Evolutionary conservation across 129 eudicot genomes (phyloP), one percentile per base, ranked within the genome.

Genomic region (Flaveria robusta): DNA sequence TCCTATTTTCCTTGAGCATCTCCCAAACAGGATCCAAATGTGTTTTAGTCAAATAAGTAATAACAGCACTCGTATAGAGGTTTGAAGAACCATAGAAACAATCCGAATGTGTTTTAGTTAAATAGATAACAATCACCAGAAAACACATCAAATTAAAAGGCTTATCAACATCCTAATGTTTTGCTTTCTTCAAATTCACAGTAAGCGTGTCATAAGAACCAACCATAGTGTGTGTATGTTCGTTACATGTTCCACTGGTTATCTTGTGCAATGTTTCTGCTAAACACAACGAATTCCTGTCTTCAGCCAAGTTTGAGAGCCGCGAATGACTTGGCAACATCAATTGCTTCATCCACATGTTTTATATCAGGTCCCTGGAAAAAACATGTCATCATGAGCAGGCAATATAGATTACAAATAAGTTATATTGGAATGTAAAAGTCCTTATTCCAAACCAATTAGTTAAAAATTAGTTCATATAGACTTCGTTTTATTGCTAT

Each of bases 321-420:
- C 1, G 98, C 98, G 71, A 90, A 93, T 49, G 90, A 82, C 56
- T 66, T 76, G 24, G 98, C 98, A 70, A 87, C 83, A 7, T 90
- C 87, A 37, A 93, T 88, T 14, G 97, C 98, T 66, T 86, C 88
- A n/a, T 83, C 87, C 14, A 93, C 81, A 7, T 80, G 82, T 4
- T 86, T 55, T 59, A 80, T 83, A 65, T 78, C 88, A 4, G 89
- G 76, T 45, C 98, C 98, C 98, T 93, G 68, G 11, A 63, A 84
- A 6, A 67, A 12, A 46, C 13, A 34, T 9, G 49, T 26, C 14
- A 3, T 41, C 65, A 24, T 55, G n/a, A 43, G 13, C 62, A 66
- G 4, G 7, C 19, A 14, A 27, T 46, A 66, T 23, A 52, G 24
- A 9, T 52, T 52, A 52, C 5, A n/a, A 5, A 18, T 52, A 52